These are phyloP conservation scores for Neonectria sp. DNA, from an alignment of 2,329 filamentous ascomycete genomes.

Conservation along the genomic window DNA sequence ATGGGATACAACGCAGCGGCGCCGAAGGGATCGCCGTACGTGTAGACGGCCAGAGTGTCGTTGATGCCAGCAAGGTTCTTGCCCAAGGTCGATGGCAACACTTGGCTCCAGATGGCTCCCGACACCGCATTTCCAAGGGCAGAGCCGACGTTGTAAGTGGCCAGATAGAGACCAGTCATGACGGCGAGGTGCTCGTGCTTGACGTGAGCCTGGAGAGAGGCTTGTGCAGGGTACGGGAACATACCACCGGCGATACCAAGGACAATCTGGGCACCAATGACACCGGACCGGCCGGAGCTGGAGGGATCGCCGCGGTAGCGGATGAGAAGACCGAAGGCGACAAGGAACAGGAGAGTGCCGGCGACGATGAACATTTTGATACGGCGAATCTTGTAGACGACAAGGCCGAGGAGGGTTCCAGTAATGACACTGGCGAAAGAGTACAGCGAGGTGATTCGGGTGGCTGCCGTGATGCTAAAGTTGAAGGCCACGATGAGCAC, in stretches of 20 bases:
- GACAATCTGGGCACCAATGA: conserved; percentile 74
- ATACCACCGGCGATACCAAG: conserved; percentile 75
- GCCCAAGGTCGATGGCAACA: conserved; percentile 63
- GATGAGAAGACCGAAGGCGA: conserved; percentile 77
- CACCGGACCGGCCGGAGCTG: conserved; percentile 63
- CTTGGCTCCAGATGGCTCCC: conserved; percentile 74
- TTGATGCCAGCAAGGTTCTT: conserved; percentile 55
- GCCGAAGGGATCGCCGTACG: conserved; percentile 57
- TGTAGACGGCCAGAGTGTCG: conserved; percentile 53
- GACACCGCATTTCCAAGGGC: conserved; percentile 73
- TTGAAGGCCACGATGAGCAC: conserved; percentile 74
- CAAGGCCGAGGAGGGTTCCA: conserved; percentile 68
- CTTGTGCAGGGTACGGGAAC: conserved; percentile 68
- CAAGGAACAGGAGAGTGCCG: conserved; percentile 73
- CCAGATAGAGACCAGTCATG: conserved; percentile 74
- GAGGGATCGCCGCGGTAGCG: conserved; percentile 70
- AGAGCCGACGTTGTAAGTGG: conserved; percentile 74
- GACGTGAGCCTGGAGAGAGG: conserved; percentile 59
- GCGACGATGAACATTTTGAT: conserved; percentile 75
- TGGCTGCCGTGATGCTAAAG: conserved; percentile 69
- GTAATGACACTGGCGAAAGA: conserved; percentile 70
- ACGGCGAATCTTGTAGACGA: conserved; percentile 71
- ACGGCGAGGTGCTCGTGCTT: conserved; percentile 71
- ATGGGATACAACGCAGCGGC: conserved; percentile 55
- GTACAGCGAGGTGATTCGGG: conserved; percentile 73